These are phyloP conservation scores for Phyllostachys edulis DNA, from an alignment of 176 grass and related monocot species.

Conservation along the genomic window DNA sequence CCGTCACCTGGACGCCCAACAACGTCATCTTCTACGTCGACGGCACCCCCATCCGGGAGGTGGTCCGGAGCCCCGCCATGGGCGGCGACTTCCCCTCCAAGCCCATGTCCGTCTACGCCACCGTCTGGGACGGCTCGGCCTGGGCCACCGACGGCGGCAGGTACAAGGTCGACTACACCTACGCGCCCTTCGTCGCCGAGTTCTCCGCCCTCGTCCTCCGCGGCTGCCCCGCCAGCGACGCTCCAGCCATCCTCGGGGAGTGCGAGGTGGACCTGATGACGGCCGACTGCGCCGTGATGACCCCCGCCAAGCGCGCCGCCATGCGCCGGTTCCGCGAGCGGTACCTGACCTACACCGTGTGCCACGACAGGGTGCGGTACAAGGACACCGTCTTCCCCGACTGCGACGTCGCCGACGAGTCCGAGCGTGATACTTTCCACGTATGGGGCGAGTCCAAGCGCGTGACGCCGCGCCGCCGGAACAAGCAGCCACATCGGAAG, in stretches of 20 bases:
- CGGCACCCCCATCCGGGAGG: conserved; percentile 66
- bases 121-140: conserved; percentile 86
- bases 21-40: conserved; percentile 85
- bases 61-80: conserved; percentile 48
- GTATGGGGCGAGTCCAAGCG: conserved; percentile 72
- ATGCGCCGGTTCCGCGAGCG: background rate
- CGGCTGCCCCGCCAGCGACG: conserved; percentile 38
- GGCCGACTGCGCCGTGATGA: conserved; percentile 62
- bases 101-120: conserved; percentile 94
- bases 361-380: conserved; percentile 74
- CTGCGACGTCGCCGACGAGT: conserved; percentile 47
- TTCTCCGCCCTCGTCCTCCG: conserved; percentile 58
- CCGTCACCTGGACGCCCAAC: conserved; percentile 79
- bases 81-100: conserved; percentile 75
- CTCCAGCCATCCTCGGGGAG: conserved; percentile 4
- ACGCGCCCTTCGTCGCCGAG: conserved; percentile 62
- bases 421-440: conserved; percentile 41
- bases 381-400: conserved; percentile 61
- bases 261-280: conserved; percentile 67
- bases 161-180: conserved; percentile 70
- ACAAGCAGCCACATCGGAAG: too few relatives aligned
- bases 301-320: conserved; percentile 51
- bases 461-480: background rate
- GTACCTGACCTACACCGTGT: conserved; percentile 69
- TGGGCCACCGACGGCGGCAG: conserved; percentile 86